Conservation (phyloP, 495 filamentous ascomycete genomes). For the Acidomyces sp. region DNA sequence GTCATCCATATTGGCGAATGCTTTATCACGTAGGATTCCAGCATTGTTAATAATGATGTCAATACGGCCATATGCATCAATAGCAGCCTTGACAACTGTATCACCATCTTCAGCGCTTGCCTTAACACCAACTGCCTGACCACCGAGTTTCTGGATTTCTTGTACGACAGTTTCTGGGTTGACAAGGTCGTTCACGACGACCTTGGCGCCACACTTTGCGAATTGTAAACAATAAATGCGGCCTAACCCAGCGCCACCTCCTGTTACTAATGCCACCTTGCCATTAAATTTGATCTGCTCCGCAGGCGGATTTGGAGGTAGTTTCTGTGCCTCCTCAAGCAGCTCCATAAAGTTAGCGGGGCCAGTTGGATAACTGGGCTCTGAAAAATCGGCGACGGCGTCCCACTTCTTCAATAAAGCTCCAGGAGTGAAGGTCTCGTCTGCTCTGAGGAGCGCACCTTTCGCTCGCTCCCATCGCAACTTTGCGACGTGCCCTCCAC, state of each 20-base stretch:
- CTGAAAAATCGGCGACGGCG: conserved; percentile 73
- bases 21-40: conserved; percentile 94
- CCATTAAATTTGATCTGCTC: conserved; percentile 78
- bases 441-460: conserved; percentile 81
- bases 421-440: conserved; percentile 74
- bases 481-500: conserved; percentile 88
- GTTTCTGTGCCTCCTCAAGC: conserved; percentile 72
- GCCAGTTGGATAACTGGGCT: conserved; percentile 73
- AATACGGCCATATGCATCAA: conserved; percentile 86
- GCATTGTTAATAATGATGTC: conserved; percentile 96
- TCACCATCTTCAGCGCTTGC: conserved; percentile 90
- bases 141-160: conserved; percentile 82
- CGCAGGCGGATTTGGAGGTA: conserved; percentile 51
- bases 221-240: conserved; percentile 87
- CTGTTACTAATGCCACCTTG: conserved; percentile 84
- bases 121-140: conserved; percentile 87
- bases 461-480: conserved; percentile 88
- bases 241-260: conserved; percentile 83
- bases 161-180: conserved; percentile 86
- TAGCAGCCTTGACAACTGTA: conserved; percentile 77
- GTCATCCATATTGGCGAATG: conserved; percentile 95
- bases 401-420: conserved; percentile 83
- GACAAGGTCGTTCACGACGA: conserved; percentile 89
- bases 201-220: conserved; percentile 72
- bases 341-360: conserved; percentile 78